Evolutionary conservation across 2,329 filamentous ascomycete genomes (phyloP).

Genomic region (Neocucurbitaria cava): DNA sequence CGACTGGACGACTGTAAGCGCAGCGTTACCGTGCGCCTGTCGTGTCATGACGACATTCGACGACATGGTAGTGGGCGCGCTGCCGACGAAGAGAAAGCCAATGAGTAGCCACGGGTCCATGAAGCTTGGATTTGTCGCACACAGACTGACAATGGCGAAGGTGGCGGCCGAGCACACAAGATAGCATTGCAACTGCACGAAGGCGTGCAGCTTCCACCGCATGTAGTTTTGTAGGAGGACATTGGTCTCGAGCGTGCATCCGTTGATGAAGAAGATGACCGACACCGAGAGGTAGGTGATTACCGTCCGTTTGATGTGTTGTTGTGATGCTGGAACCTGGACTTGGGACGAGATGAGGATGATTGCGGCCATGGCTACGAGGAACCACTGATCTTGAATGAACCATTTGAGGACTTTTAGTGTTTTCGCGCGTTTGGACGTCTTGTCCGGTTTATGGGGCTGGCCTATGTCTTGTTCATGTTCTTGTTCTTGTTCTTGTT

Average conservation of each 20-base stretch:
- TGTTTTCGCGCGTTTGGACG: slow-evolving; percentile 9
- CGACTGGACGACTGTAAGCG: slow-evolving; percentile 64
- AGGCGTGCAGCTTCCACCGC: slow-evolving; percentile 72
- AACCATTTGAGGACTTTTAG: slow-evolving; percentile 41
- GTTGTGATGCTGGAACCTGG: slow-evolving; percentile 63
- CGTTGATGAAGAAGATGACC: slow-evolving; percentile 74
- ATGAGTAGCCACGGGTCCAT: slow-evolving; percentile 71
- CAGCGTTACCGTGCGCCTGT: slow-evolving; percentile 68
- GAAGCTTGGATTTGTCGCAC: slow-evolving; percentile 56
- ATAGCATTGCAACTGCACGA: slow-evolving; percentile 73
- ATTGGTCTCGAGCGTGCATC: slow-evolving; percentile 69
- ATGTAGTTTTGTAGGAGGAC: slow-evolving; percentile 67
- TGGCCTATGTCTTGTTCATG: too few species aligned
- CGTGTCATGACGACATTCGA: slow-evolving; percentile 79
- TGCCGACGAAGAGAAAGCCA: slow-evolving; percentile 71
- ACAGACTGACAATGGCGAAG: slow-evolving; percentile 62
- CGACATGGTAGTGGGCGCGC: slow-evolving; percentile 74
- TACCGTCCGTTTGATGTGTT: slow-evolving; percentile 56
- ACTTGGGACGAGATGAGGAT: slow-evolving; percentile 62
- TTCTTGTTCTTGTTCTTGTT: not conserved
- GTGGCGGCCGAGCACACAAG: slow-evolving; percentile 69
- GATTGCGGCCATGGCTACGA: slow-evolving; percentile 65
- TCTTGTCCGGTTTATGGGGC: not conserved
- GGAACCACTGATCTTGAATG: slow-evolving; percentile 67
- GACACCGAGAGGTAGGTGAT: slow-evolving; percentile 73